Conservation (phyloP, 305 asterid genomes). For the Fraxinus sp. region DNA sequence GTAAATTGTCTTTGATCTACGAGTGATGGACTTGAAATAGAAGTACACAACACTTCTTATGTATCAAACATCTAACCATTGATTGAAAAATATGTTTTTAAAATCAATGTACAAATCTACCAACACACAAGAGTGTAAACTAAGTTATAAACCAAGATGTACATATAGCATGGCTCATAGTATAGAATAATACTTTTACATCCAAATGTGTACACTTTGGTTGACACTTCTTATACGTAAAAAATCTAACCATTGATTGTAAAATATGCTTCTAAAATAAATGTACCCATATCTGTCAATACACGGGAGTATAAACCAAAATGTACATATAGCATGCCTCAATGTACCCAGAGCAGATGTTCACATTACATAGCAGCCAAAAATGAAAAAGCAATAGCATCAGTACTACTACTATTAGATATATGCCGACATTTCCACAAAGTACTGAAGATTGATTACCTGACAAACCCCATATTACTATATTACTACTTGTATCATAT, state of each 20-base stretch:
- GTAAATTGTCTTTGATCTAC: neutral
- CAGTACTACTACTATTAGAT: neutral
- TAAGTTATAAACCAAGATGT: neutral
- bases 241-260: neutral
- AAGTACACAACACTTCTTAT: neutral
- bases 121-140: neutral
- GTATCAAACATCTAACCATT: neutral
- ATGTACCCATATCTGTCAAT: neutral
- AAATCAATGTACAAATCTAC: neutral
- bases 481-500: conserved; percentile 22
- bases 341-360: neutral
- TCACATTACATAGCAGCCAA: neutral
- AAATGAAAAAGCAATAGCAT: neutral
- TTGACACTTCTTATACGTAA: neutral
- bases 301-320: neutral
- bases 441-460: neutral
- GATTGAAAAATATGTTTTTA: neutral
- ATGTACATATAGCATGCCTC: neutral
- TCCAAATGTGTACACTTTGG: neutral
- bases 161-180: neutral
- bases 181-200: neutral
- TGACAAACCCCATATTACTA: neutral
- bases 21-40: neutral
- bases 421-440: conserved; percentile 24
- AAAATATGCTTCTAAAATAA: no score